Evolutionary conservation across 306 rosid genomes (phyloP).

Genomic region (Astragalus glycyphyllos): DNA sequence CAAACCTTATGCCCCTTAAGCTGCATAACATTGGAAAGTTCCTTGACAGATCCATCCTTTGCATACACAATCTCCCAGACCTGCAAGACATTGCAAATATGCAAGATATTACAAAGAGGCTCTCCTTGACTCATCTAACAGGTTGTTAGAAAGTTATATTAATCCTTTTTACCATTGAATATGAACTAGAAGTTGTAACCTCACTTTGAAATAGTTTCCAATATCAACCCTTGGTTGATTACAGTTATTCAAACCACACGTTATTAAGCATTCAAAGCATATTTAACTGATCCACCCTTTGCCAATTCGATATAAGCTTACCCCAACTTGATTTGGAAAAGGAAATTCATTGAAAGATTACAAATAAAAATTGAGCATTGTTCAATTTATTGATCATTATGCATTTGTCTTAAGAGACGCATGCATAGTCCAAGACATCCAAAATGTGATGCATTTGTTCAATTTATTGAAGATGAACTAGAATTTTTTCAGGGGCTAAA

Average conservation of each 20-base stretch:
- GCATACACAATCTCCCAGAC: conserved; percentile 93
- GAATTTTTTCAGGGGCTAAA: too few species aligned
- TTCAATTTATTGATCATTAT: conserved; percentile 8
- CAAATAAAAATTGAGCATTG: background rate
- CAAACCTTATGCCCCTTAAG: conserved; percentile 98
- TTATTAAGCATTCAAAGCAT: conserved; percentile 10
- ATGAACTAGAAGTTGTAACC: conserved; percentile 27
- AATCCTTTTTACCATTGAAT: conserved; percentile 1
- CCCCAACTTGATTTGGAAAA: background rate
- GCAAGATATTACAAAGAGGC: background rate
- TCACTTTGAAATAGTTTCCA: conserved; percentile 17
- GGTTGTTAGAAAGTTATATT: conserved; percentile 3
- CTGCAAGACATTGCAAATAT: conserved; percentile 52
- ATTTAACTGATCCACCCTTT: background rate
- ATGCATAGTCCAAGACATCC: background rate
- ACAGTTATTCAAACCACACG: conserved; percentile 13
- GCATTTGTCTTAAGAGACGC: background rate
- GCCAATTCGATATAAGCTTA: conserved; percentile 11
- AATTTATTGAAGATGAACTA: too few species aligned
- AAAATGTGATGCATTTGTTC: too few species aligned
- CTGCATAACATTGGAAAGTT: conserved; percentile 92
- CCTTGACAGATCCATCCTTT: conserved; percentile 96
- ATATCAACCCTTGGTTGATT: conserved; percentile 12
- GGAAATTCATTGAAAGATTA: conserved; percentile 11
- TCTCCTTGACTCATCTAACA: conserved; percentile 8